Conservation (phyloP, 176 grass and related monocot species). For the Themeda triandra region DNA sequence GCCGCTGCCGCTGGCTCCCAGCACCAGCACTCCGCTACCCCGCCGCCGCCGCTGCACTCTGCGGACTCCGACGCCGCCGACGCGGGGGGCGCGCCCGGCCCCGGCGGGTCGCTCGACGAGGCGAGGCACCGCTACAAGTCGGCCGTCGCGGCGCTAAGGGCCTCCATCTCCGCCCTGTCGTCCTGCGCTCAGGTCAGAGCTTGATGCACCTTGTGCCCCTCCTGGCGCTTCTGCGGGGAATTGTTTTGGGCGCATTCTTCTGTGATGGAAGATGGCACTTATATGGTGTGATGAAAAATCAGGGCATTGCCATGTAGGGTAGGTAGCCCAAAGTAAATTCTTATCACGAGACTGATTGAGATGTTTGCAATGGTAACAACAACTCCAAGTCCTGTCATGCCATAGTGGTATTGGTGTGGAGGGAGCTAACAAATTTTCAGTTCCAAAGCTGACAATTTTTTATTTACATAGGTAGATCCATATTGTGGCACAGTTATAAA, state of each 20-base stretch:
- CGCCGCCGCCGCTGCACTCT: constrained; percentile 15
- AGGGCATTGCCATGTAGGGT: not conserved
- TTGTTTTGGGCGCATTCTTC: not conserved
- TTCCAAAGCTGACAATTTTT: not conserved
- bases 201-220: not conserved
- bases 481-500: not conserved
- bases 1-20: not conserved
- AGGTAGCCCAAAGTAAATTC: not conserved
- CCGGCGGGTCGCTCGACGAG: constrained; percentile 82
- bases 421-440: no score
- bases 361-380: not conserved
- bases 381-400: no score
- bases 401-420: no score
- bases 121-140: constrained; percentile 87
- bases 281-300: not conserved
- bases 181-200: constrained; percentile 48
- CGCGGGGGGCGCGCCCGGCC: constrained; percentile 33
- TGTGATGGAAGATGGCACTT: not conserved
- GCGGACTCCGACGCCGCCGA: constrained; percentile 43
- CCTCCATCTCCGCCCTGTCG: constrained; percentile 62
- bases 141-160: constrained; percentile 57
- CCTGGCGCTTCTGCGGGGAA: not conserved
- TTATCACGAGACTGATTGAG: not conserved
- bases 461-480: not conserved
- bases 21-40: constrained; percentile 17